Evolutionary conservation across 1,284 basidiomycete genomes (phyloP).

Genomic region (Kalmanozyma brasiliensis): DNA sequence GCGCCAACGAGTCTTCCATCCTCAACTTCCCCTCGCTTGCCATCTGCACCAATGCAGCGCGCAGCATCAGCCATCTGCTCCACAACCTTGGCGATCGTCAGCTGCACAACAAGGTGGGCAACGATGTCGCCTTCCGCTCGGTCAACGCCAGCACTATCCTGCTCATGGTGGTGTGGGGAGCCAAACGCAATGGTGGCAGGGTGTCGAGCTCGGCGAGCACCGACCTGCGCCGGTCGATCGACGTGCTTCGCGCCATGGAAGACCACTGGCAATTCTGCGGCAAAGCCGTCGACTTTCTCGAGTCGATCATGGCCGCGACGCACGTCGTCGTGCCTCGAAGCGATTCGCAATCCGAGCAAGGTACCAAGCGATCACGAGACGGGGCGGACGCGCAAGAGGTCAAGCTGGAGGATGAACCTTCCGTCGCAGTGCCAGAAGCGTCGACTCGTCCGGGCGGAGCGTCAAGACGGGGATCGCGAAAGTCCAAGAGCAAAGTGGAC

Average conservation of each 20-base stretch:
- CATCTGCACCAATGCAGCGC: constrained; percentile 62
- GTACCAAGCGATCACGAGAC: constrained; percentile 33
- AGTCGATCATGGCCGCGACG: constrained; percentile 42
- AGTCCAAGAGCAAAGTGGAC: constrained; percentile 6
- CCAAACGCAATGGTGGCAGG: constrained; percentile 48
- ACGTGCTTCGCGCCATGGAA: constrained; percentile 50
- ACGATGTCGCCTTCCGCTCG: constrained; percentile 27
- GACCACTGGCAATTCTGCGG: constrained; percentile 50
- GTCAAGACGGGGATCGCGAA: background rate
- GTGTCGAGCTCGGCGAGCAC: constrained; percentile 49
- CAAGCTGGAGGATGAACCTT: constrained; percentile 4
- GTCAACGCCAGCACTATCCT: constrained; percentile 49
- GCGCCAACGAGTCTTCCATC: constrained; percentile 31
- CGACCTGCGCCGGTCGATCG: constrained; percentile 55
- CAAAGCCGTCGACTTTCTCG: constrained; percentile 46
- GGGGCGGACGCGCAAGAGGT: constrained; percentile 19
- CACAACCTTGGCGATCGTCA: constrained; percentile 43
- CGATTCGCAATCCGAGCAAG: constrained; percentile 24
- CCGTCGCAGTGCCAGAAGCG: background rate
- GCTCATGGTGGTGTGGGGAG: constrained; percentile 54
- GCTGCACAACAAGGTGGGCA: constrained; percentile 27
- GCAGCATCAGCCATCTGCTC: constrained; percentile 54
- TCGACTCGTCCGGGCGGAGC: background rate
- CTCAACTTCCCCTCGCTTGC: constrained; percentile 63
- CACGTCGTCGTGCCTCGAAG: constrained; percentile 28